Conservation (phyloP, 768 basidiomycete species). For the Pleurotus pulmonarius region DNA sequence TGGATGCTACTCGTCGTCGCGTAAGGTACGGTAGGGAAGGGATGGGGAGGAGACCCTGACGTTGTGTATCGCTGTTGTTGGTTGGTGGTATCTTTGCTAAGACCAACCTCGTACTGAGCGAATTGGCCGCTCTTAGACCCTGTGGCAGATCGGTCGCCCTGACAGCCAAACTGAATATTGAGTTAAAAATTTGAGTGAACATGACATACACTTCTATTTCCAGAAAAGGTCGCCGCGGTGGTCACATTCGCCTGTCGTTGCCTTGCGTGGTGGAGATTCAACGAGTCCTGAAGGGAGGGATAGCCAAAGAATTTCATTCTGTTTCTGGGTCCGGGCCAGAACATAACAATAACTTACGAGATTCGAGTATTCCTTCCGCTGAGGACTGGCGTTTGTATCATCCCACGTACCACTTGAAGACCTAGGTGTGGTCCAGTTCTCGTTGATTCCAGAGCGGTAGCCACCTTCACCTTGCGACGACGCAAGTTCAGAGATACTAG, state of each 20-base stretch:
- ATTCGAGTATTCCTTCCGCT: constrained; percentile 46
- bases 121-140: constrained; percentile 43
- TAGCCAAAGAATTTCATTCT: background rate
- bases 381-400: constrained; percentile 43
- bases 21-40: constrained; percentile 7
- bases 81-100: constrained; percentile 35
- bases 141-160: constrained; percentile 42
- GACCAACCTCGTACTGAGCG: constrained; percentile 48
- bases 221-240: constrained; percentile 29
- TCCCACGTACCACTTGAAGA: constrained; percentile 59
- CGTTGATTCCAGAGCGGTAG: constrained; percentile 44
- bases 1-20: background rate
- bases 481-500: constrained; percentile 47
- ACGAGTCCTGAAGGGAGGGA: constrained; percentile 33
- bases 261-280: constrained; percentile 41
- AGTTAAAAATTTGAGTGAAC: constrained; percentile 6
- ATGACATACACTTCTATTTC: constrained; percentile 34
- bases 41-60: constrained; percentile 9
- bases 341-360: constrained; percentile 34
- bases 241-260: constrained; percentile 40
- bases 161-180: constrained; percentile 18
- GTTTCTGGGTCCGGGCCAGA: constrained; percentile 6
- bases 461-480: constrained; percentile 39
- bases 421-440: constrained; percentile 50
- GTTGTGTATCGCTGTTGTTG: constrained; percentile 39